phyloP scores from a whole-genome alignment of 768 basidiomycete genomes.

The Pulveroboletus frians region DNA sequence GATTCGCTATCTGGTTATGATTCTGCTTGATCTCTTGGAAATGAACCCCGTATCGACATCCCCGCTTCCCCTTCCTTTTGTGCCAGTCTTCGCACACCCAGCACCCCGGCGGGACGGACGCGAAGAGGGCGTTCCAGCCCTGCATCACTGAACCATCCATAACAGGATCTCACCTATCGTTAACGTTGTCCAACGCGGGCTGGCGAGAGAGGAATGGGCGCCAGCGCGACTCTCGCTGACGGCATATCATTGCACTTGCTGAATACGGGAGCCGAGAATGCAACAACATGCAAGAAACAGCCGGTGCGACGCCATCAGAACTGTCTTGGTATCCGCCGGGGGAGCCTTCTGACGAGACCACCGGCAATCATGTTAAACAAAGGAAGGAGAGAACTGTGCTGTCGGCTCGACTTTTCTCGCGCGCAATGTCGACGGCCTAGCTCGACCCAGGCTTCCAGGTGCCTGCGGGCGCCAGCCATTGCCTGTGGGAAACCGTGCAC shows the following conservation, averaged over 20 bases:
- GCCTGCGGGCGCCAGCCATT: not conserved
- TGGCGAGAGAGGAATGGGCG: not conserved
- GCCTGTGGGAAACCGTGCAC: not conserved
- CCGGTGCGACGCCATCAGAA: not conserved
- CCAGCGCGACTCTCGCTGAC: not conserved
- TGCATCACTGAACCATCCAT: not conserved
- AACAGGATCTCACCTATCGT: slow-evolving; percentile 20
- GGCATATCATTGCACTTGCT: slow-evolving; percentile 11
- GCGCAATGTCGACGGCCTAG: not conserved
- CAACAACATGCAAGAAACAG: not conserved
- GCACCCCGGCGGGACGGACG: not conserved
- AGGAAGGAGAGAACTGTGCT: not conserved
- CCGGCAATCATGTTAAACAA: slow-evolving; percentile 6
- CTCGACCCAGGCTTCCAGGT: not conserved
- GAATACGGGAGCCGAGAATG: not conserved
- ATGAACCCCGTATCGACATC: not conserved
- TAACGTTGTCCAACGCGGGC: slow-evolving; percentile 11
- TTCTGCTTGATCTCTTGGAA: no score
- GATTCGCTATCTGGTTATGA: slow-evolving; percentile 1
- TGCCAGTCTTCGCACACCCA: not conserved
- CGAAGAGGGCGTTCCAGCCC: not conserved
- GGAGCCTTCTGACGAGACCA: not conserved
- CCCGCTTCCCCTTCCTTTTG: not conserved
- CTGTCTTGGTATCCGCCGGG: not conserved
- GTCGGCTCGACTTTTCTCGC: not conserved